Conservation (phyloP, 805 yeast species). For the Yarrowia porcina region DNA sequence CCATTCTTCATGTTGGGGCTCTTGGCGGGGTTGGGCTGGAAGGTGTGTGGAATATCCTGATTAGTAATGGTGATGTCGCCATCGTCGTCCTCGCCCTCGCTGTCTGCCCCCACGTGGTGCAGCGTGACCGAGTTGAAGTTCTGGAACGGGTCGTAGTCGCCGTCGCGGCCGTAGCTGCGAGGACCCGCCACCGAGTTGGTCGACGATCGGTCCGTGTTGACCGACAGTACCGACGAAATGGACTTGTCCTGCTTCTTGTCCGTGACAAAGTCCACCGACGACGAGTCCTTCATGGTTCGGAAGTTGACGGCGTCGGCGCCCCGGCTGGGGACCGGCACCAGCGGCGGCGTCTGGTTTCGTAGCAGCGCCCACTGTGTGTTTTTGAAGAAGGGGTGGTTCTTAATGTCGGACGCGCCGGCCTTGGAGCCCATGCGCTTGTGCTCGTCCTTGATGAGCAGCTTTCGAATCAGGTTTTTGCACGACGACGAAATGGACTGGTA, state of each 20-base stretch:
- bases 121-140: conserved; percentile 83
- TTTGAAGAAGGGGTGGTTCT: conserved; percentile 87
- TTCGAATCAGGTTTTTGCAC: conserved; percentile 77
- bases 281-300: conserved; percentile 35
- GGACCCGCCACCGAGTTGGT: conserved; percentile 30
- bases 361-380: conserved; percentile 92
- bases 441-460: conserved; percentile 84
- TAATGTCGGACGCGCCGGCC: conserved; percentile 93
- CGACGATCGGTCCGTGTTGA: conserved; percentile 26
- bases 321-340: conserved; percentile 76
- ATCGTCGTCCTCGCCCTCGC: conserved; percentile 48
- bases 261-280: conserved; percentile 37
- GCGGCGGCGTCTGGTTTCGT: conserved; percentile 90
- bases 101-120: conserved; percentile 61
- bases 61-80: conserved; percentile 1
- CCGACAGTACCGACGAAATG: conserved; percentile 15
- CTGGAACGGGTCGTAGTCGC: conserved; percentile 66
- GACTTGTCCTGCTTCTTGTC: conserved; percentile 25
- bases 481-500: conserved; percentile 59
- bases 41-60: conserved; percentile 18
- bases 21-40: conserved; percentile 30
- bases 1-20: conserved; percentile 3
- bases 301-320: conserved; percentile 48
- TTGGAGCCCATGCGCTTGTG: conserved; percentile 83
- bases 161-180: conserved; percentile 30